Conservation (phyloP, 495 filamentous ascomycete genomes). For the Aeminium ludgeri region DNA sequence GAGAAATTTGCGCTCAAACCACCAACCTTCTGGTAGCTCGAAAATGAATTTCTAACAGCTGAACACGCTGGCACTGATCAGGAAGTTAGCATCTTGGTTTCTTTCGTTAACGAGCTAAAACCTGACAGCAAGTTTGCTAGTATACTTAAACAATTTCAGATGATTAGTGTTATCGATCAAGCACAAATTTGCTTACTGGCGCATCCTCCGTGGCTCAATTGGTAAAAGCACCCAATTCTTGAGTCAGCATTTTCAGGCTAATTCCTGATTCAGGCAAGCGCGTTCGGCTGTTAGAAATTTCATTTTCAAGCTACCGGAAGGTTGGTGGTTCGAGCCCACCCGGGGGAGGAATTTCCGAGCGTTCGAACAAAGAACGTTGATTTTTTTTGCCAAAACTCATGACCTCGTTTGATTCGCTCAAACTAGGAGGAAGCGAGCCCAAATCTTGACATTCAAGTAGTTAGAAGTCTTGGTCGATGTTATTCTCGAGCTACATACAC, state of each 20-base stretch:
- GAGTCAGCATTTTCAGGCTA: too few relatives aligned
- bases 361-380: not conserved
- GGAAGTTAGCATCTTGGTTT: too few relatives aligned
- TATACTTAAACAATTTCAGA: too few relatives aligned
- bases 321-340: conserved; percentile 1
- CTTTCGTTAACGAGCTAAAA: too few relatives aligned
- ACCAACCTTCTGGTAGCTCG: not conserved
- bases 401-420: not conserved
- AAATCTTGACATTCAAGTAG: too few relatives aligned
- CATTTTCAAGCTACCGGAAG: not conserved
- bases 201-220: conserved; percentile 1
- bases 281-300: not conserved
- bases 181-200: not conserved
- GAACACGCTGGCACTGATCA: conserved; percentile 1
- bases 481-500: too few relatives aligned
- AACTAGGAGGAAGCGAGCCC: too few relatives aligned
- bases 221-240: too few relatives aligned
- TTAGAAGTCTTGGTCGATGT: too few relatives aligned
- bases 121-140: too few relatives aligned
- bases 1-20: not conserved
- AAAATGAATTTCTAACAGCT: not conserved
- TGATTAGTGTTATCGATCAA: too few relatives aligned
- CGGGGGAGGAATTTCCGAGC: not conserved
- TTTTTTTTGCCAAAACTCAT: not conserved
- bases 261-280: too few relatives aligned